Base-by-base conservation (phyloP, 768 basidiomycete species). In the Gautieria morchelliformis region DNA sequence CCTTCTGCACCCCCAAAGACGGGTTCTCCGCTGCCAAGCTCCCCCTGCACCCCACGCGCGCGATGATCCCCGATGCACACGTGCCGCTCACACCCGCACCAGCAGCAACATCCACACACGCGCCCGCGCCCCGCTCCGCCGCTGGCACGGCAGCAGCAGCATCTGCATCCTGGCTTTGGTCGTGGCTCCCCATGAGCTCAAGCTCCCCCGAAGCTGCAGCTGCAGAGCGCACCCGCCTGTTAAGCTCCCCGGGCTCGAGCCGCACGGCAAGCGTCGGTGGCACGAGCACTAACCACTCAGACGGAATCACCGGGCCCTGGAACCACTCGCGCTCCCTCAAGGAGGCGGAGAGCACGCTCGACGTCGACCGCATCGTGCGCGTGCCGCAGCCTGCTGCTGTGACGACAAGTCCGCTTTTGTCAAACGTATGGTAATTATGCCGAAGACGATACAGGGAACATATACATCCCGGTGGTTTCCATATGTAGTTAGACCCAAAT, bases 1-100 rank as follows among this genome's bases (percentile, higher is more conserved):
- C 68, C 5, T 70, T 73, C 62, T 33, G 30, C 15, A 14, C 48
- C 35, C 10, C 47, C 37, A 49, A 56, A 22, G 27, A 27, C 27
- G 27, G 3, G 27, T 27, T 27, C 27, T 27, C 48, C 27, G 37
- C 27, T 30, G 40, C 44, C 20, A 22, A 12, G 40, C 19, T 11
- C 24, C 11, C 45, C 22, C 3, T 45, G 14, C 32, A 17, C 32
- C 45, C 41, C 24, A 22, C 22, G 41, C 40, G 27, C 42, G 14
- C 27, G 3, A 14, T 14, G 24, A 10, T 9, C 40, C 11, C 20
- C 19, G 37, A 30, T 4, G 33, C 33, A 27, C 27, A 27, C 27
- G 27, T 27, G 3, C 27, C 27, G 27, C 27, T 27, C 27, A 5
- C 27, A 27, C 27, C 27, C 2, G 27, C 27, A 27, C 3, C 27